Evolutionary conservation across 1,139 yeast genomes (phyloP), one percentile per base, ranked within the genome.

Genomic region (Lodderomyces theae): DNA sequence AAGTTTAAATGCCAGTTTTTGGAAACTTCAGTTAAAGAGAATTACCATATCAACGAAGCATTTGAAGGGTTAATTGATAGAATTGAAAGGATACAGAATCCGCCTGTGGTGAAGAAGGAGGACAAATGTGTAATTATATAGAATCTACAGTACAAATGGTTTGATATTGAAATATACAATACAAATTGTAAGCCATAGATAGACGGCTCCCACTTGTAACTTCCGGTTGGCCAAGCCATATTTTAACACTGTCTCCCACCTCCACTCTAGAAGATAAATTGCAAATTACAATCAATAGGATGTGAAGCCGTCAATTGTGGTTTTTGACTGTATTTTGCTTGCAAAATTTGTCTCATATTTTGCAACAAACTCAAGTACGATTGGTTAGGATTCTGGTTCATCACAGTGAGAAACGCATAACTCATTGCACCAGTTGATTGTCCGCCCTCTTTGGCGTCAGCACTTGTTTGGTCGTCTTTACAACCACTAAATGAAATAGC

Each of bases 341-440:
- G 61, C 69, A 90, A 72, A 41, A 83, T 78, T 18, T 71, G 61
- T 60, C 97, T 77, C 83, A 88, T 84, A 51, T 83, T 82, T 62
- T 88, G 88, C 61, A 90, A 72, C 52, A 90, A 70, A 11, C 90
- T 77, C 52, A 88, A 61, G 58, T 85, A 90, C 23, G 85, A 73
- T 66, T 89, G 96, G 52, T 80, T 74, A 4, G 90, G 86, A 55
- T 79, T 76, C 43, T 73, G 72, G 26, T 72, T 60, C 69, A 90
- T 67, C 18, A 86, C 94, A 47, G 77, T 74, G 45, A 88, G 78
- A 56, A 90, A 89, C 1, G 97, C 86, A 74, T 84, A 88, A 38
- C 95, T 85, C 95, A 90, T 87, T 17, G 97, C 97, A 44, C 97
- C 97, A 0, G 96, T 88, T 34, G 86, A 80, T 34, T 65, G 66